A percentile compares a stretch with the other conserved stretches of the same genome.
Evolutionary conservation across 169 alveolate genomes (phyloP).

Genomic region (Sarcocystis neurona): DNA sequence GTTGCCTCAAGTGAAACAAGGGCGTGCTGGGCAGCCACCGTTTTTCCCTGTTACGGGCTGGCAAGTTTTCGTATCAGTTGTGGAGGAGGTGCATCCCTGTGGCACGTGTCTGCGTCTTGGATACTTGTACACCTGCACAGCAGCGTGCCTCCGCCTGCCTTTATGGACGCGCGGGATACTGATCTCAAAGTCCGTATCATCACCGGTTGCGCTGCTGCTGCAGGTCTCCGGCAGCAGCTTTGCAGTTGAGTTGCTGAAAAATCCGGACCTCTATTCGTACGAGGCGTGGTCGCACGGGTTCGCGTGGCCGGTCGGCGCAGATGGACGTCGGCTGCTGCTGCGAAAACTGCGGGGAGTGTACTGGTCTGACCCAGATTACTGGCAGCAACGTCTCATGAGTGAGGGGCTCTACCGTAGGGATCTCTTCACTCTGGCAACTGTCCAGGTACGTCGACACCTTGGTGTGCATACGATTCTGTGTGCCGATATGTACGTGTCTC

Average conservation of each 20-base stretch:
- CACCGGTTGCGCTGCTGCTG: background rate
- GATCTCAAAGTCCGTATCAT: no score
- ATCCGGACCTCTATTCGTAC: constrained; percentile 63
- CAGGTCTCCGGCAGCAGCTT: constrained; percentile 64
- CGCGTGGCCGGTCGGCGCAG: constrained; percentile 68
- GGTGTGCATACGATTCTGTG: background rate
- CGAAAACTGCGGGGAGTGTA: constrained; percentile 66
- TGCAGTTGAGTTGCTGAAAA: constrained; percentile 59
- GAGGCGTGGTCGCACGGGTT: constrained; percentile 61
- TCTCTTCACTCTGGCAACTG: constrained; percentile 67
- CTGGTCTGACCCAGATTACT: constrained; percentile 66
- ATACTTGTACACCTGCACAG: no score
- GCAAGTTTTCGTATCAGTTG: no score
- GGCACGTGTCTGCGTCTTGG: no score
- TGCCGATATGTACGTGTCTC: background rate
- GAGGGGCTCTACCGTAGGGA: constrained; percentile 61
- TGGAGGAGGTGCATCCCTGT: no score
- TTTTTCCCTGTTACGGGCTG: no score
- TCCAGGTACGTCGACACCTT: constrained; percentile 53
- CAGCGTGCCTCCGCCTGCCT: no score
- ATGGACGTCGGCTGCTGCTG: constrained; percentile 66
- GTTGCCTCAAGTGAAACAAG: no score
- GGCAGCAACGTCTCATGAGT: constrained; percentile 64
- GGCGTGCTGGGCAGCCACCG: no score
- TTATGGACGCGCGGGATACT: no score